These are phyloP conservation scores for Pulveroboletus sp. DNA, from an alignment of 768 basidiomycete genomes.

Conservation along the genomic window DNA sequence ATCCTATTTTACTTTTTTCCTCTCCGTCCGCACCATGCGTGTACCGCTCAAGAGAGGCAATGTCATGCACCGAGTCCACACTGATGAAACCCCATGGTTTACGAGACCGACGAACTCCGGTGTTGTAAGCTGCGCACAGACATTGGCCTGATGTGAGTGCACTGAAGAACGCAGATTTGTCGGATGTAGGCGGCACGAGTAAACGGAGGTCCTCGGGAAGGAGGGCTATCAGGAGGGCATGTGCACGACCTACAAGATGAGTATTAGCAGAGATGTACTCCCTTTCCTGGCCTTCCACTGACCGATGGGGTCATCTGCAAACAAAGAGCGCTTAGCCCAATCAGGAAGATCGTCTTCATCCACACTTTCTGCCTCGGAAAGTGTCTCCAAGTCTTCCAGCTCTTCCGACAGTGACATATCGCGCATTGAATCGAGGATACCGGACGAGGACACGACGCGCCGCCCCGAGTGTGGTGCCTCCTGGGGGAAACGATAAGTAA, in stretches of 20 bases:
- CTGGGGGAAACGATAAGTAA: constrained; percentile 20
- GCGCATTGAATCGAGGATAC: constrained; percentile 51
- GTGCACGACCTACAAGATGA: constrained; percentile 51
- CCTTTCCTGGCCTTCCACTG: constrained; percentile 20
- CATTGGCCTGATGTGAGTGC: constrained; percentile 72
- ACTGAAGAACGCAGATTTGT: constrained; percentile 40
- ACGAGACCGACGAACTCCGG: constrained; percentile 70
- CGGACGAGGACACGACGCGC: constrained; percentile 53
- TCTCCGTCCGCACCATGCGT: constrained; percentile 33
- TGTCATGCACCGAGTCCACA: constrained; percentile 72
- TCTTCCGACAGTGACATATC: constrained; percentile 49
- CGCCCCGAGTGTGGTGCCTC: constrained; percentile 27
- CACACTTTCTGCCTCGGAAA: constrained; percentile 40
- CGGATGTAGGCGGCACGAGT: constrained; percentile 32
- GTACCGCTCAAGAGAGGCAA: constrained; percentile 58
- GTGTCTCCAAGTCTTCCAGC: constrained; percentile 48
- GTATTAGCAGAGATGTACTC: neutral
- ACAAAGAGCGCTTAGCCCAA: constrained; percentile 66
- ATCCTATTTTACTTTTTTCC: constrained; percentile 51
- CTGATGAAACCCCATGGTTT: constrained; percentile 89
- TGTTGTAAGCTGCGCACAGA: constrained; percentile 77
- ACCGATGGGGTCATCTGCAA: constrained; percentile 58
- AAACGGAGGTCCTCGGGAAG: constrained; percentile 54
- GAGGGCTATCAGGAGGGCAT: constrained; percentile 54
- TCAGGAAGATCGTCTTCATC: constrained; percentile 71